Percentiles rank a stretch among this genome's conserved stretches.
These are phyloP conservation scores for Theobroma cacao DNA, from an alignment of 345 rosid species.

Conservation along the genomic window DNA sequence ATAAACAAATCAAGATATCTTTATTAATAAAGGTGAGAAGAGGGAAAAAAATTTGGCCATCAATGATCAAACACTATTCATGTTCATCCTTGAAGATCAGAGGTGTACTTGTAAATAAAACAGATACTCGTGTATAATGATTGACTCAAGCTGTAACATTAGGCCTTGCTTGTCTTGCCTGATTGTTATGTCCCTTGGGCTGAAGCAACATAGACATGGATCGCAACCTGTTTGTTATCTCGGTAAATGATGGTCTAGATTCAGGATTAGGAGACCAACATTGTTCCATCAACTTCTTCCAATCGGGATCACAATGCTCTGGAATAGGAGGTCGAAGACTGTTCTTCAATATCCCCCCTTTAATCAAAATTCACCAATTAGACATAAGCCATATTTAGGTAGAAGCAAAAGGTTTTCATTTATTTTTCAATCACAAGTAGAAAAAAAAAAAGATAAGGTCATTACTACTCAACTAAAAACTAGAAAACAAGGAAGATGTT, in stretches of 20 bases:
- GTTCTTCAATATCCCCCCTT: slow-evolving; percentile 69
- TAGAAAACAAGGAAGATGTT: not conserved
- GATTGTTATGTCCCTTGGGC: slow-evolving; percentile 27
- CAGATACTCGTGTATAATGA: not conserved
- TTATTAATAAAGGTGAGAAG: not conserved
- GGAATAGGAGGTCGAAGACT: slow-evolving; percentile 60
- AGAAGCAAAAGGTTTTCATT: not conserved
- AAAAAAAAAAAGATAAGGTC: not conserved
- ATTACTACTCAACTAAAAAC: not conserved
- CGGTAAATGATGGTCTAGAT: slow-evolving; percentile 56
- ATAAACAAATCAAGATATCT: slow-evolving; percentile 27
- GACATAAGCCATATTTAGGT: not conserved
- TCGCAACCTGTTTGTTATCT: slow-evolving; percentile 46
- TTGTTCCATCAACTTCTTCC: slow-evolving; percentile 60
- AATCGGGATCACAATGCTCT: slow-evolving; percentile 45
- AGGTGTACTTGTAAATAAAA: slow-evolving; percentile 2
- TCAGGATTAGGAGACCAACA: slow-evolving; percentile 69
- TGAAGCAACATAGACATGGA: slow-evolving; percentile 40
- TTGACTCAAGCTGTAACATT: slow-evolving; percentile 12
- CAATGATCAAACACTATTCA: slow-evolving; percentile 6
- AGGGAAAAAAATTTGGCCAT: not conserved
- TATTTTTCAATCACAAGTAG: not conserved
- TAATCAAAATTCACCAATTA: not conserved
- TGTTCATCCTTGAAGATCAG: slow-evolving; percentile 7
- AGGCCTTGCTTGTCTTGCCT: slow-evolving; percentile 26